Base-by-base conservation (phyloP, 257 asterid species). In the Penstemon newberryi region DNA sequence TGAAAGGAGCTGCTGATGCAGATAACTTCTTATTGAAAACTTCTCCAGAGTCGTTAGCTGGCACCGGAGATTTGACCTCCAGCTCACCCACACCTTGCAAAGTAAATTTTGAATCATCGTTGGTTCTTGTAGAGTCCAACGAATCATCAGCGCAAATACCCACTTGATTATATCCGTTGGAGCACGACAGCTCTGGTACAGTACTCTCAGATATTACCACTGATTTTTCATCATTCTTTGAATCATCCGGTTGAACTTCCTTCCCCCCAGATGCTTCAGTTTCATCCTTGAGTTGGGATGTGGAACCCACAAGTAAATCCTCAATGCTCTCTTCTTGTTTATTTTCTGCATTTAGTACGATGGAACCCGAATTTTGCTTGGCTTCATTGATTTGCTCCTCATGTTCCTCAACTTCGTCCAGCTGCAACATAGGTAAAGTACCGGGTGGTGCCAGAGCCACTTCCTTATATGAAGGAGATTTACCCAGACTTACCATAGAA, bases 381-480 rank as follows among this genome's bases (percentile, higher is more conserved):
- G 78, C 72, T 75, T 70, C 80, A 45, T 45, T 66, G 57, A 54
- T 69, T 71, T 79, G 85, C 75, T 81, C 87, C 56, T 73, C 87
- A 70, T 68, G 70, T 73, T 75, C 80, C 61, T 64, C 77, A 67
- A 59, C 69, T 49, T 66, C 84, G 39, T 72, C 81, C 52, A 60
- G 85, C 78, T 89, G 96, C 78, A 93, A 74, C 85, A 83, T 81
- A 41, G 87, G 80, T 73, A 93, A 84, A 74, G 95, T 82, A 71
- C 98, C 98, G 1, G 98, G 98, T 15, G 96, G 98, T 61, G 98
- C 98, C 74, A 92, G 75, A 65, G 98, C 96, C 69, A 92, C 98
- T 73, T 92, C 98, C 90, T 92, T 92, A 71, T 92, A 92, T 15
- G 98, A 93, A 69, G 96, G 97, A 68, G 99, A 90, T 75, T 83